These are phyloP conservation scores for Sarocladium brachiariae DNA, from an alignment of 2,329 filamentous ascomycete genomes.

Conservation along the genomic window DNA sequence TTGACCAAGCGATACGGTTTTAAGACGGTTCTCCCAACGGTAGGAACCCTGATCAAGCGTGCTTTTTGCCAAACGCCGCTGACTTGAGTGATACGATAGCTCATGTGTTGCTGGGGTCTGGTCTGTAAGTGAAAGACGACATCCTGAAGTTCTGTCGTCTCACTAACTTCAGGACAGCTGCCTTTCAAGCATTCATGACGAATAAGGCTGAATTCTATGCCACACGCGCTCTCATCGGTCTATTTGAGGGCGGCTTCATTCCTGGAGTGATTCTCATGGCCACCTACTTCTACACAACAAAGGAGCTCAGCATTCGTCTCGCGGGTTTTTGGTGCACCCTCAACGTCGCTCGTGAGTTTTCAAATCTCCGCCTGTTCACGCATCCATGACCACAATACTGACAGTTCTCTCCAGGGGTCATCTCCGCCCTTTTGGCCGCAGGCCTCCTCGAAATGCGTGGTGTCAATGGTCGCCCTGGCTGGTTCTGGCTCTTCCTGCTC, in stretches of 20 bases:
- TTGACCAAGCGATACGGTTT: slow-evolving; percentile 52
- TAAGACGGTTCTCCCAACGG: slow-evolving; percentile 44
- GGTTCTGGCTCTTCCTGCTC: slow-evolving; percentile 47
- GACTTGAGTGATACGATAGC: slow-evolving; percentile 12
- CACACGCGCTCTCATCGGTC: slow-evolving; percentile 45
- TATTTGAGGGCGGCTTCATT: slow-evolving; percentile 51
- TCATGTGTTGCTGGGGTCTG: slow-evolving; percentile 45
- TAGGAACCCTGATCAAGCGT: slow-evolving; percentile 11
- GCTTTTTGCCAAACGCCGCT: background rate
- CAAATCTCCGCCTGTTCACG: no score
- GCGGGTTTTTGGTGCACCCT: slow-evolving; percentile 60
- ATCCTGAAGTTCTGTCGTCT: no score
- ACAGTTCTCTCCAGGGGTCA: slow-evolving; percentile 21
- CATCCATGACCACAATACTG: no score
- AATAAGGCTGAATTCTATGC: slow-evolving; percentile 40
- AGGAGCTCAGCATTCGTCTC: slow-evolving; percentile 59
- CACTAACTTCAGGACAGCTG: no score
- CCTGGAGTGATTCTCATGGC: slow-evolving; percentile 58
- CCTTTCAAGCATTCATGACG: slow-evolving; percentile 45
- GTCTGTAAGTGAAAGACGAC: slow-evolving; percentile 30
- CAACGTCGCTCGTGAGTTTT: slow-evolving; percentile 28
- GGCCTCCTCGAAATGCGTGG: slow-evolving; percentile 44
- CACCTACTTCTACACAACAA: slow-evolving; percentile 65
- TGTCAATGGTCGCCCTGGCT: slow-evolving; percentile 39
- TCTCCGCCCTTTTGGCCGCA: slow-evolving; percentile 41